Evolutionary conservation across 495 filamentous ascomycete genomes (phyloP).

Genomic region (Pyrenula aspistea): DNA sequence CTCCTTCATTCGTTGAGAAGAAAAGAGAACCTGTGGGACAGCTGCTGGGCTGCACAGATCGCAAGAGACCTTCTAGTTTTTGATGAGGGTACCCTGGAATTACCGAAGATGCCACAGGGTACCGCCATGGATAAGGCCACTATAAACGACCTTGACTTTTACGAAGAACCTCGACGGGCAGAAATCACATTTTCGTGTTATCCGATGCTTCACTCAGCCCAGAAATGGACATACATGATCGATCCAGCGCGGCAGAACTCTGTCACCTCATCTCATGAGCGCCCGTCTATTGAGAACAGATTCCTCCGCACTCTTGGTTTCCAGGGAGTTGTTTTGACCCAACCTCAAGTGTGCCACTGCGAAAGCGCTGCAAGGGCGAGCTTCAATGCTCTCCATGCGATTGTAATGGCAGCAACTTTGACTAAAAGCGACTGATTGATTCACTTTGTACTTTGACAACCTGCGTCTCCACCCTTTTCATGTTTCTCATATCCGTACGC

Average conservation of each 20-base stretch:
- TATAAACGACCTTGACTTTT: not conserved
- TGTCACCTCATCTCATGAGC: not conserved
- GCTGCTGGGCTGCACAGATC: not conserved
- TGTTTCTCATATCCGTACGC: too few species aligned
- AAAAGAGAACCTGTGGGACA: not conserved
- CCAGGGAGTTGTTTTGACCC: not conserved
- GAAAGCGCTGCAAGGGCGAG: not conserved
- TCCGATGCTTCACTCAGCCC: not conserved
- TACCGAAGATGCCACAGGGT: not conserved
- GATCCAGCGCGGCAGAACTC: not conserved
- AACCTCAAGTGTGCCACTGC: not conserved
- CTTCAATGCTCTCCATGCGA: not conserved
- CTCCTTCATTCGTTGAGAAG: not conserved
- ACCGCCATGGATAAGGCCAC: not conserved
- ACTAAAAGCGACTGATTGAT: too few species aligned
- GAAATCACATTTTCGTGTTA: not conserved
- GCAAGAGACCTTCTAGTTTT: not conserved
- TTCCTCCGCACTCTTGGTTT: not conserved
- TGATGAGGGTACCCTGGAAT: not conserved
- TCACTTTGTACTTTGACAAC: too few species aligned
- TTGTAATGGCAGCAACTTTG: not conserved
- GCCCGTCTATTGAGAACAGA: not conserved
- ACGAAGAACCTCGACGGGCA: not conserved
- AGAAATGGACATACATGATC: not conserved
- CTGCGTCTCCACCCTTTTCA: too few species aligned